These are phyloP conservation scores for Xanthoceras sorbifolium DNA, from an alignment of 345 rosid species.

Conservation along the genomic window DNA sequence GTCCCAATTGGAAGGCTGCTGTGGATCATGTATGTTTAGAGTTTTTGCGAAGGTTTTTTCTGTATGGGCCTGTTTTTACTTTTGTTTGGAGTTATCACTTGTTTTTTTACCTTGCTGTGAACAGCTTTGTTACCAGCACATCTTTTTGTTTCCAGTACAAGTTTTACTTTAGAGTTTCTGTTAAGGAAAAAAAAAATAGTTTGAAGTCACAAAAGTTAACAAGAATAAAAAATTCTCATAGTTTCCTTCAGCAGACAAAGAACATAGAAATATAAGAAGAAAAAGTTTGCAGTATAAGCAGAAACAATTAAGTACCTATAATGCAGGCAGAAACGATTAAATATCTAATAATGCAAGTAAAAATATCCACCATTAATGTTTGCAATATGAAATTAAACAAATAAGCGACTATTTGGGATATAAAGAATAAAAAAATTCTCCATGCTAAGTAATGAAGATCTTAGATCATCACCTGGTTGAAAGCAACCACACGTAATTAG, in stretches of 20 bases:
- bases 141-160: not conserved
- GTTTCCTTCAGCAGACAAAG: not conserved
- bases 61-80: no score
- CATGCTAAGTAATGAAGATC: slow-evolving; percentile 9
- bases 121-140: not conserved
- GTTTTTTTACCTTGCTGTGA: not conserved
- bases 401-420: not conserved
- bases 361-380: not conserved
- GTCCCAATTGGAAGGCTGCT: no score
- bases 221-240: slow-evolving; percentile 3
- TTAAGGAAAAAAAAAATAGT: not conserved
- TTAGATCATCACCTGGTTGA: slow-evolving; percentile 70
- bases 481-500: slow-evolving; percentile 91
- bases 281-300: not conserved
- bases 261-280: not conserved
- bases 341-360: not conserved
- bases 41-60: not conserved
- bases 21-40: not conserved
- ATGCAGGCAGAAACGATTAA: not conserved
- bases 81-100: not conserved
- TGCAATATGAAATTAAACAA: slow-evolving; percentile 10
- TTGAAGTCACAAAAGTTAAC: not conserved
- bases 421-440: not conserved
- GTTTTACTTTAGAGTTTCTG: not conserved
- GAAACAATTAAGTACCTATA: not conserved